Evolutionary conservation across 345 rosid genomes (phyloP).

Genomic region (Eucalyptus pauciflora): DNA sequence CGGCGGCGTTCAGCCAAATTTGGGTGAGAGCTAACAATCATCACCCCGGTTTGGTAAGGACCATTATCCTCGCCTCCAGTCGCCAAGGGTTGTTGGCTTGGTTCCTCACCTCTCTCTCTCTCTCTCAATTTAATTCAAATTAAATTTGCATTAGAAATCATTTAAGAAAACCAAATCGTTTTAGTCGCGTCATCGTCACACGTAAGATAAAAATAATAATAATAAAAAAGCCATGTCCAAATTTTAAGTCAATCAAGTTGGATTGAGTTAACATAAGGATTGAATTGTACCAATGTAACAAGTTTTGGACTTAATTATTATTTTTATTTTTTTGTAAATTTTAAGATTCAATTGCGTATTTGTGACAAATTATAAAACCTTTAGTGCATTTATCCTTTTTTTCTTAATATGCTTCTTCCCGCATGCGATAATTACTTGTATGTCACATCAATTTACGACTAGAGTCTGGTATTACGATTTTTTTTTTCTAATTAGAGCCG

Average conservation of each 20-base stretch:
- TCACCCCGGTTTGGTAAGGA: no score
- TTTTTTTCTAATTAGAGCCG: not conserved
- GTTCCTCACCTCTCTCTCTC: no score
- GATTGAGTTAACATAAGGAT: accelerated
- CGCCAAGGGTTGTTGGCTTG: no score
- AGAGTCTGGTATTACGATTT: accelerated
- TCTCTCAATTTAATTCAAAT: no score
- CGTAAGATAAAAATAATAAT: no score
- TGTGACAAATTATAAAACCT: accelerated
- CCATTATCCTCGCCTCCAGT: accelerated
- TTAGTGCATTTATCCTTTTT: accelerated
- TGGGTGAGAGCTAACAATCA: no score
- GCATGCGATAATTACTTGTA: accelerated
- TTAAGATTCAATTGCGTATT: accelerated
- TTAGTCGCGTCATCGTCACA: accelerated
- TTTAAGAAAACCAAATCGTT: no score
- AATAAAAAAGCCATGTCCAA: no score
- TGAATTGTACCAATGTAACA: accelerated
- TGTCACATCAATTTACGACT: accelerated
- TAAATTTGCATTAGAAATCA: no score
- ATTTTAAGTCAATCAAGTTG: accelerated
- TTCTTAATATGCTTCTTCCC: not conserved
- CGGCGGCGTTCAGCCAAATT: no score
- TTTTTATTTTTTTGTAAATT: accelerated
- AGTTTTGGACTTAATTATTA: accelerated